phyloP scores from a whole-genome alignment of 2,329 filamentous ascomycete species.

The Fonsecaea nubica region DNA sequence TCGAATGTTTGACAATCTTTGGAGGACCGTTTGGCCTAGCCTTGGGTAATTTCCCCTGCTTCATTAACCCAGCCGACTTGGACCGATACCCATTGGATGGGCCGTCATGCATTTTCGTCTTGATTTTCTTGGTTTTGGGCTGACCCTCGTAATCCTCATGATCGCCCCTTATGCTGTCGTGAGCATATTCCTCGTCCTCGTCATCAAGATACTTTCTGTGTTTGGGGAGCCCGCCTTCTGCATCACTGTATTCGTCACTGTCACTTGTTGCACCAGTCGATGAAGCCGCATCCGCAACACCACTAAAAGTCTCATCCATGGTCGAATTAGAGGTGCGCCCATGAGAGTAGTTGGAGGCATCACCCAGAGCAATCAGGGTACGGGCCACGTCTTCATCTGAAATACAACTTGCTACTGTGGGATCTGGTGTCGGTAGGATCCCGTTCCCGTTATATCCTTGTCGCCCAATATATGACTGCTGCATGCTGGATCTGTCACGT shows the following conservation, averaged over 20 bases:
- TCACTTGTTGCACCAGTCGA: slow-evolving; percentile 86
- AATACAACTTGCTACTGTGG: slow-evolving; percentile 95
- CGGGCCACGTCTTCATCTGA: slow-evolving; percentile 98
- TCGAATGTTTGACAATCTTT: slow-evolving; percentile 56
- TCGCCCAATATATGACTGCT: slow-evolving; percentile 54
- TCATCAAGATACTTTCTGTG: slow-evolving; percentile 61
- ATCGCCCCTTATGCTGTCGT: slow-evolving; percentile 54
- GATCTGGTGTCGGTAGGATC: slow-evolving; percentile 89
- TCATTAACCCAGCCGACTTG: slow-evolving; percentile 38
- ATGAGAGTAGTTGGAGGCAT: slow-evolving; percentile 91
- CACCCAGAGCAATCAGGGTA: slow-evolving; percentile 93
- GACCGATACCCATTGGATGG: slow-evolving; percentile 32
- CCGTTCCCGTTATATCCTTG: slow-evolving; percentile 56
- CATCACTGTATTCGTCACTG: slow-evolving; percentile 67
- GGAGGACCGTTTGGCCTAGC: slow-evolving; percentile 43
- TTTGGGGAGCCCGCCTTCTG: slow-evolving; percentile 62
- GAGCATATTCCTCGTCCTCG: slow-evolving; percentile 60
- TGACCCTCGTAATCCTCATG: slow-evolving; percentile 51
- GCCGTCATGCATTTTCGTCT: slow-evolving; percentile 50
- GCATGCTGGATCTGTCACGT: slow-evolving; percentile 59
- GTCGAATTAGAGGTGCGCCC: slow-evolving; percentile 93
- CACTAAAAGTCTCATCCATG: slow-evolving; percentile 90
- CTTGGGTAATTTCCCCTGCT: slow-evolving; percentile 45
- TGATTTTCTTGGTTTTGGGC: slow-evolving; percentile 60
- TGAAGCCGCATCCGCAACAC: slow-evolving; percentile 81